Evolutionary conservation across 371 early-diverging fungal species (phyloP), one percentile per base, ranked within the genome.

Genomic region (Chytridiales sp.): DNA sequence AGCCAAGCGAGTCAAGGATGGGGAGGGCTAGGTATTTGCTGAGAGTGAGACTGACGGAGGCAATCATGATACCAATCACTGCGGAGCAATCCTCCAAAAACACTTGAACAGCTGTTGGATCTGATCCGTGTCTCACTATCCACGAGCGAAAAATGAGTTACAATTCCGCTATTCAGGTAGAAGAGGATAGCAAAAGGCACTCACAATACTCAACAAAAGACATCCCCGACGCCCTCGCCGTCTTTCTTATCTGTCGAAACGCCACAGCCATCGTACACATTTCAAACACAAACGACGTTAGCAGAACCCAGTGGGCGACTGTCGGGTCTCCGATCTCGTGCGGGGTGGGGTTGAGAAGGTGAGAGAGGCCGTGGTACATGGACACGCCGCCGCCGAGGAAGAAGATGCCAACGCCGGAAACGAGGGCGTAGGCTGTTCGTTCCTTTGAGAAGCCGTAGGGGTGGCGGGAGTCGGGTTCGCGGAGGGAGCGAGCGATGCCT

Each of bases 371-470:
- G 52, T 78, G 79, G 43, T 78, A 76, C 36, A 74, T 19, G 38
- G 64, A 59, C 0, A 76, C 75, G 30, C 79, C 76, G 11, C 79
- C 76, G 11, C 77, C 78, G 27, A 80, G 57, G 56, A 80, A 80
- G 61, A 80, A 80, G 36, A 80, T 71, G 24, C 78, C 78, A n/a
- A 74, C 72, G 13, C 78, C 76, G 29, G 69, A 68, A 1, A 79
- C 74, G 3, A 79, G 64, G 8, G 80, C 79, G 77, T 77, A 80
- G 0, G 79, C 80, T 34, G 77, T 79, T 27, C 73, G 51, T 56
- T 80, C 80, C 6, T 57, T 40, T 24, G 70, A 63, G 48, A 77
- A 80, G 31, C 80, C 80, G 56, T 80, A 80, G 15, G 80, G 80
- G 51, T 80, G 80, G 6, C 57, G 47, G 4, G 70, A 47, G 55